These are phyloP conservation scores for Fusarium sp. DNA, from an alignment of 2,329 filamentous ascomycete species.

Conservation along the genomic window DNA sequence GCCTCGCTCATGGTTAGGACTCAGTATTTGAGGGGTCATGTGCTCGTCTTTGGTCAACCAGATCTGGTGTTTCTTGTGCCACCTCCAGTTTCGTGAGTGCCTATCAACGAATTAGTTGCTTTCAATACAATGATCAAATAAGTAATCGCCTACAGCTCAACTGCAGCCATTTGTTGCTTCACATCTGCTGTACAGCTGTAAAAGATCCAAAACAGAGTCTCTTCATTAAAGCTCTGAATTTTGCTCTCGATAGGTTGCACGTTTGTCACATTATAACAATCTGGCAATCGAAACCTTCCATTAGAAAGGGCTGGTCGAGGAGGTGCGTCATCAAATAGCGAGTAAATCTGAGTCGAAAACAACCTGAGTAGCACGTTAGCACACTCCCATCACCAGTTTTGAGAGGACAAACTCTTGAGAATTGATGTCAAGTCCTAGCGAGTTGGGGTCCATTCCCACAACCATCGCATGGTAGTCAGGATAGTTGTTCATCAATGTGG, in stretches of 20 bases:
- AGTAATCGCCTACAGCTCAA: conserved; percentile 65
- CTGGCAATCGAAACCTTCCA: conserved; percentile 68
- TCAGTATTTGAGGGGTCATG: conserved; percentile 71
- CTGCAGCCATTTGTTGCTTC: conserved; percentile 72
- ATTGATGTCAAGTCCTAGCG: conserved; percentile 68
- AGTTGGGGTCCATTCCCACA: conserved; percentile 68
- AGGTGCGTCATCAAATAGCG: conserved; percentile 69
- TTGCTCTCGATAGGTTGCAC: conserved; percentile 74
- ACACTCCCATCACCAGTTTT: background rate
- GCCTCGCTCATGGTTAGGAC: conserved; percentile 70
- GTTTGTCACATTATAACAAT: conserved; percentile 76
- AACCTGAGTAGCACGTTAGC: conserved; percentile 53
- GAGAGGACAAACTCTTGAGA: conserved; percentile 65
- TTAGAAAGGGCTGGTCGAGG: conserved; percentile 64
- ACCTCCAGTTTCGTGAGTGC: conserved; percentile 73
- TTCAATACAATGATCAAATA: background rate
- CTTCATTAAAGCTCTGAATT: conserved; percentile 74
- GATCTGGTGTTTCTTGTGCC: conserved; percentile 74
- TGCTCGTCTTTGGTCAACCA: conserved; percentile 77
- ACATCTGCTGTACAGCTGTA: conserved; percentile 73
- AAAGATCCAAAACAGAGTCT: conserved; percentile 77
- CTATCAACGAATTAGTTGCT: conserved; percentile 51
- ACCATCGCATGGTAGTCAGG: conserved; percentile 72
- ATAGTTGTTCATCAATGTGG: conserved; percentile 72
- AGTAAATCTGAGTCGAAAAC: conserved; percentile 70